A percentile compares a stretch with the other conserved stretches of the same genome.
These are phyloP conservation scores for Bonia amplexicaulis DNA, from an alignment of 176 grass and related monocot species.

Conservation along the genomic window DNA sequence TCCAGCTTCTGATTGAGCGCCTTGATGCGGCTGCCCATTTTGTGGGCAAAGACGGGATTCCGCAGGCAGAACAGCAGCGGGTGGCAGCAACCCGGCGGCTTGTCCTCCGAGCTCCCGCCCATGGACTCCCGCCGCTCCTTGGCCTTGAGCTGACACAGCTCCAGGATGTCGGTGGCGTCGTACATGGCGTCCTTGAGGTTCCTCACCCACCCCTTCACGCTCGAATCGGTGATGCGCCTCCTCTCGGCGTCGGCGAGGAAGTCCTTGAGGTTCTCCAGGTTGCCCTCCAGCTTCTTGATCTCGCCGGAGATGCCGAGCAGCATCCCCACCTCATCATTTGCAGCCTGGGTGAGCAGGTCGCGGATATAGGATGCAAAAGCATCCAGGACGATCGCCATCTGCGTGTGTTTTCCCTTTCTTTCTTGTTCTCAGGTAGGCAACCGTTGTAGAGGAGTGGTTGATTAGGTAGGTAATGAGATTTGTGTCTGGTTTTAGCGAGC, in stretches of 20 bases:
- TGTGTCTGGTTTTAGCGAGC: too few relatives aligned
- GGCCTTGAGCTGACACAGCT: not conserved
- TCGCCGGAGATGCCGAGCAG: too few relatives aligned
- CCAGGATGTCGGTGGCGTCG: not conserved
- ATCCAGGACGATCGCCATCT: not conserved
- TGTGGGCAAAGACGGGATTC: not conserved
- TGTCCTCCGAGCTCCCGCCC: too few relatives aligned
- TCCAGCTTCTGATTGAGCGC: not conserved
- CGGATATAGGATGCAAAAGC: not conserved
- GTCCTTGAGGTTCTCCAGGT: too few relatives aligned
- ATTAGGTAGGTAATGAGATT: too few relatives aligned
- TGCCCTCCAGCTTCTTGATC: too few relatives aligned
- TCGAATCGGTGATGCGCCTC: not conserved
- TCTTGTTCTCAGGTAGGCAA: too few relatives aligned
- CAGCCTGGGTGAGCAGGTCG: not conserved
- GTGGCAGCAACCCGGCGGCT: not conserved
- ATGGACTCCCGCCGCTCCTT: not conserved
- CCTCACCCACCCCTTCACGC: not conserved
- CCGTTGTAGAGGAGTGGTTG: too few relatives aligned
- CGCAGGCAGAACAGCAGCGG: not conserved
- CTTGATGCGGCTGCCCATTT: constrained; percentile 6
- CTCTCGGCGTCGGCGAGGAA: not conserved
- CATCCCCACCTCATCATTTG: too few relatives aligned
- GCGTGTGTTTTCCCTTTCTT: too few relatives aligned
- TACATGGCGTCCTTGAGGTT: constrained; percentile 8